Conservation (phyloP, 2,329 filamentous ascomycete species). For the Alternaria ventricosa region DNA sequence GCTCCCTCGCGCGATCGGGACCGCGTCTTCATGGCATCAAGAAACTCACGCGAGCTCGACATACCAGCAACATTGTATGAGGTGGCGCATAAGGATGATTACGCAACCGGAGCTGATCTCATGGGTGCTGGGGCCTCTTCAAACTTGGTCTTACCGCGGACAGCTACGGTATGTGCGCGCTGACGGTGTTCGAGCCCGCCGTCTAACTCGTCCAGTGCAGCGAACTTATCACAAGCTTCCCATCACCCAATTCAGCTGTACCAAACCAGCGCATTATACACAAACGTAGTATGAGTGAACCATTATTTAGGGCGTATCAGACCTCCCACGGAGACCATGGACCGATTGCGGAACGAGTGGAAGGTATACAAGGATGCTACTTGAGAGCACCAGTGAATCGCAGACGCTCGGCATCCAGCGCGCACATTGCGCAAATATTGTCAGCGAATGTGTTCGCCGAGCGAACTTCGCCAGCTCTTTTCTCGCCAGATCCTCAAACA, state of each 20-base stretch:
- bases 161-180: slow-evolving; percentile 32
- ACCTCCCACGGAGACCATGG: slow-evolving; percentile 16
- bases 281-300: slow-evolving; percentile 35
- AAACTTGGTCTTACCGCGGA: slow-evolving; percentile 23
- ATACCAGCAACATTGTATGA: slow-evolving; percentile 25
- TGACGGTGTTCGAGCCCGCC: not conserved
- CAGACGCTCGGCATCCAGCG: not conserved
- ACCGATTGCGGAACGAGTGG: not conserved
- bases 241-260: slow-evolving; percentile 26
- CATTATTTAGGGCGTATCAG: slow-evolving; percentile 26
- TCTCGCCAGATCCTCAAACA: slow-evolving; percentile 5
- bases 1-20: slow-evolving; percentile 10
- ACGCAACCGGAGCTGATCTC: slow-evolving; percentile 23
- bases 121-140: slow-evolving; percentile 32
- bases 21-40: slow-evolving; percentile 4
- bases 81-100: slow-evolving; percentile 13
- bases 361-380: not conserved
- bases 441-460: not conserved
- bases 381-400: not conserved
- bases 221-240: slow-evolving; percentile 34
- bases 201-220: slow-evolving; percentile 24
- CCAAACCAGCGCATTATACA: slow-evolving; percentile 24
- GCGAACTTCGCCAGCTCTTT: slow-evolving; percentile 15
- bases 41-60: slow-evolving; percentile 13
- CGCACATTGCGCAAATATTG: not conserved